A percentile compares a stretch with the other conserved stretches of the same genome.
These are phyloP conservation scores for Stachybotrys echinatus DNA, from an alignment of 2,329 filamentous ascomycete species.

Conservation along the genomic window DNA sequence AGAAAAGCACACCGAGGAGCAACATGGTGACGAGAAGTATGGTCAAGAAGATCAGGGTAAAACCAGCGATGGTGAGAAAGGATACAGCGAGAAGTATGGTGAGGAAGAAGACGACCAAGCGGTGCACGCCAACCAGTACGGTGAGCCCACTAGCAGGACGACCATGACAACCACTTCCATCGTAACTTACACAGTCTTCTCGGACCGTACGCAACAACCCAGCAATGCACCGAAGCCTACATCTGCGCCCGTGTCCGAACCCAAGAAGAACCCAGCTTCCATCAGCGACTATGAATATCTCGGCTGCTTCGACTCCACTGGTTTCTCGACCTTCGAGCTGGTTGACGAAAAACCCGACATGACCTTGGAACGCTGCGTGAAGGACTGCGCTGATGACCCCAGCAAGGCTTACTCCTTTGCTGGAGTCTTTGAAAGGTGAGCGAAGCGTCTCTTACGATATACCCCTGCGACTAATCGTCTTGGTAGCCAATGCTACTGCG, in stretches of 20 bases:
- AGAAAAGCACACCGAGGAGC: too few species aligned
- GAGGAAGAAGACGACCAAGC: background rate
- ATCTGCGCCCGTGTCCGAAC: background rate
- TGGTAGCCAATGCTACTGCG: constrained; percentile 39
- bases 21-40: too few species aligned
- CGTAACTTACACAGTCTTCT: constrained; percentile 2
- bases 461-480: background rate
- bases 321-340: constrained; percentile 28
- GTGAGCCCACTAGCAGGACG: too few species aligned
- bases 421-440: constrained; percentile 27
- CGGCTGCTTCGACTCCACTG: constrained; percentile 36
- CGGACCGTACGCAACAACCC: too few species aligned
- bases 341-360: constrained; percentile 24
- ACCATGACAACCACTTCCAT: background rate
- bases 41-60: too few species aligned
- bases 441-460: background rate
- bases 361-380: constrained; percentile 33
- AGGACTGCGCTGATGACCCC: constrained; percentile 22
- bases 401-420: constrained; percentile 20
- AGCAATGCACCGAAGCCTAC: too few species aligned
- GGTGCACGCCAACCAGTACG: too few species aligned
- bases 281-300: constrained; percentile 27
- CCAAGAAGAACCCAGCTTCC: background rate
- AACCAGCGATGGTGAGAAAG: too few species aligned
- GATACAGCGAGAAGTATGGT: background rate